Evolutionary conservation across 2,329 filamentous ascomycete species (phyloP).

Genomic region (Colletotrichum liaoningense): DNA sequence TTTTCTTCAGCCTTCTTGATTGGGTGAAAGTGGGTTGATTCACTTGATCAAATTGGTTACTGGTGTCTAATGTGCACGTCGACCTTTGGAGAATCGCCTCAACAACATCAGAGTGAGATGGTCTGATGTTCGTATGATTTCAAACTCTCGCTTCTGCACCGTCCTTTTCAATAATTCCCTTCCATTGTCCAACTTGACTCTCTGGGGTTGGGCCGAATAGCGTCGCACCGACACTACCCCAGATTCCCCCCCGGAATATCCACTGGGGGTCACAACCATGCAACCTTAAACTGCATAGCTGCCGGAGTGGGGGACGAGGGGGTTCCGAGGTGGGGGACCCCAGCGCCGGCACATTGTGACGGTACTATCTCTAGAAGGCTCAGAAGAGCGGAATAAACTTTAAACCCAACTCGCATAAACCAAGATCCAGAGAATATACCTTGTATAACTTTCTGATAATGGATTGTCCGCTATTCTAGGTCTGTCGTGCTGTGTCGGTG

Average conservation of each 20-base stretch:
- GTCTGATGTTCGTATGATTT: not conserved
- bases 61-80: not conserved
- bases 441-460: not conserved
- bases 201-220: not conserved
- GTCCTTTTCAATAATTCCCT: not conserved
- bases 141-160: not conserved
- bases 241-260: slow-evolving; percentile 24
- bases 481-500: not conserved
- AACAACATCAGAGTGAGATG: not conserved
- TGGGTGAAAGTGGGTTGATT: not conserved
- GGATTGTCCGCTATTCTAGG: not conserved
- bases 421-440: not conserved
- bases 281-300: slow-evolving; percentile 1
- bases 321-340: slow-evolving; percentile 18
- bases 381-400: not conserved
- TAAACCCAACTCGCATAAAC: not conserved
- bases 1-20: not conserved
- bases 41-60: not conserved
- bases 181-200: not conserved
- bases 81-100: not conserved
- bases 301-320: slow-evolving; percentile 33
- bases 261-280: slow-evolving; percentile 11
- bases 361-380: not conserved
- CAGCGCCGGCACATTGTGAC: not conserved
- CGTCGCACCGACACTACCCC: slow-evolving; percentile 4